A percentile compares a stretch with the other conserved stretches of the same genome.
phyloP scores from a whole-genome alignment of 2,329 filamentous ascomycete genomes.

The Karstenula rhodostoma region DNA sequence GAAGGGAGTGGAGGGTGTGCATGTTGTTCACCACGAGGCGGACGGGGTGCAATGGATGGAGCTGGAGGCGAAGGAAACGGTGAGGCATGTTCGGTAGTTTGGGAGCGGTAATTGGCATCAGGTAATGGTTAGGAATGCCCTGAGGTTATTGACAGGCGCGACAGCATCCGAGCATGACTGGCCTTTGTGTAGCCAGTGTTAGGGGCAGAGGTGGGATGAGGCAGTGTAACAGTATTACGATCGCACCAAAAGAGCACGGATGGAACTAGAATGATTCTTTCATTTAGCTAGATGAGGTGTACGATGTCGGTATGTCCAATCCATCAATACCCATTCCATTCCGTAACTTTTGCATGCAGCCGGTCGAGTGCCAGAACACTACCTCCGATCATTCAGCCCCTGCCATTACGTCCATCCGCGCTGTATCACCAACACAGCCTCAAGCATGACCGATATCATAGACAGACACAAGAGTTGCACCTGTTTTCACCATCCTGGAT shows the following conservation, averaged over 20 bases:
- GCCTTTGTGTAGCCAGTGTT: not conserved
- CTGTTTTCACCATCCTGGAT: not conserved
- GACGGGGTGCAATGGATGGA: conserved; percentile 8
- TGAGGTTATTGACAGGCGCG: not conserved
- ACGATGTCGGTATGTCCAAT: conserved; percentile 13
- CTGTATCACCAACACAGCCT: not conserved
- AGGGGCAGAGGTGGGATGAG: not conserved
- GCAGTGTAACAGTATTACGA: conserved; percentile 2
- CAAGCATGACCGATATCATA: not conserved
- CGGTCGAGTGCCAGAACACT: not conserved
- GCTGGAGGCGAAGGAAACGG: conserved; percentile 4
- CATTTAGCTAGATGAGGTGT: conserved; percentile 1
- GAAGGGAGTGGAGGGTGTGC: not conserved
- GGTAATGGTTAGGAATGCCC: not conserved
- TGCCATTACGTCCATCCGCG: not conserved
- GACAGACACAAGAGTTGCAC: not conserved
- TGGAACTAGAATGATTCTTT: not conserved
- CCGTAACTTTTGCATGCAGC: not conserved
- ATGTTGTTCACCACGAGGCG: conserved; percentile 6
- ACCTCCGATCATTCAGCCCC: not conserved
- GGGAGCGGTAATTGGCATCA: not conserved
- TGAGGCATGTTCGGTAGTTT: not conserved
- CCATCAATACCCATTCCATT: conserved; percentile 2
- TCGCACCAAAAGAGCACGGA: not conserved
- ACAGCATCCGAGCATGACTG: not conserved